phyloP scores from a whole-genome alignment of 2,329 filamentous ascomycete genomes.

The Neoscytalidium dimidiatum region DNA sequence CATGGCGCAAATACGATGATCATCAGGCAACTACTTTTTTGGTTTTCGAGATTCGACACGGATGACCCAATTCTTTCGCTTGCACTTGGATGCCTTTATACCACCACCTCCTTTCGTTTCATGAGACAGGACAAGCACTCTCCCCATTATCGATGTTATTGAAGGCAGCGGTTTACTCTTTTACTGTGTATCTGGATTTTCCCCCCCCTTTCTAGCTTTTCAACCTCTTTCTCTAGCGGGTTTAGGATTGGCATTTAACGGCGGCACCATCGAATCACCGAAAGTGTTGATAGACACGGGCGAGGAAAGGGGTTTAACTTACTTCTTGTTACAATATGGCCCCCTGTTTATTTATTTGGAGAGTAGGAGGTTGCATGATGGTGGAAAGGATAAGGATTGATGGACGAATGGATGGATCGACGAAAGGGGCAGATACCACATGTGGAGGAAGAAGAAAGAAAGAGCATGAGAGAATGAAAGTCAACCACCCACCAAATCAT shows the following conservation, averaged over 20 bases:
- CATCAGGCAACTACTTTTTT: neutral
- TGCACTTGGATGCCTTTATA: neutral
- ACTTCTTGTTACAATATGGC: neutral
- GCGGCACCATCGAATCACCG: neutral
- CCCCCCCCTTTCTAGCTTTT: neutral
- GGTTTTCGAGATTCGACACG: neutral
- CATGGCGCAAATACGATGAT: constrained; percentile 2
- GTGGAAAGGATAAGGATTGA: neutral
- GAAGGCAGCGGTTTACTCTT: neutral
- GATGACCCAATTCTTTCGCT: constrained; percentile 6
- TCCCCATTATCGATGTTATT: neutral
- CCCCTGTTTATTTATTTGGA: neutral
- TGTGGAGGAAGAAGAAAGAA: neutral
- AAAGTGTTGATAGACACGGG: constrained; percentile 10
- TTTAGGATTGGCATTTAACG: neutral
- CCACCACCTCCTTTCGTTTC: constrained; percentile 9
- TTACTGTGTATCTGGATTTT: constrained; percentile 9
- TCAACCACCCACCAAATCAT: neutral
- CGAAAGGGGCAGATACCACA: neutral
- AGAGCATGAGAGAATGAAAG: neutral
- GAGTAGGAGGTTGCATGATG: neutral
- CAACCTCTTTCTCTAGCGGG: neutral
- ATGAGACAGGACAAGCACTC: neutral
- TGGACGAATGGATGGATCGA: neutral
- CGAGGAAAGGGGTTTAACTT: neutral